phyloP scores from a whole-genome alignment of 2,329 filamentous ascomycete genomes.

The Celoporthe dispersa region DNA sequence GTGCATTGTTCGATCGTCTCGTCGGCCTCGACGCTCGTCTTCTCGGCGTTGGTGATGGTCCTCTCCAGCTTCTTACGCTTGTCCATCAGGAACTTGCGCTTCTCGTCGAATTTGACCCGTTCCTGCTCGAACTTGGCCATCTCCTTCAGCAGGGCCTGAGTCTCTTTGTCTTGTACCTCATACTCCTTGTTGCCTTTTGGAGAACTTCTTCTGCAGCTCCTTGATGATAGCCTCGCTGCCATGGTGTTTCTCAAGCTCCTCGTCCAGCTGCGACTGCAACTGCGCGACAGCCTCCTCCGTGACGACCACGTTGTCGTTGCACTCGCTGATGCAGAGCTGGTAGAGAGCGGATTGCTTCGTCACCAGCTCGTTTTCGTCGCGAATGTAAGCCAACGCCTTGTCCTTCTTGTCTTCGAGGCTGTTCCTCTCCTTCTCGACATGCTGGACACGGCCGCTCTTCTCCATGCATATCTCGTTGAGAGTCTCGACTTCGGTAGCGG shows the following conservation, averaged over 20 bases:
- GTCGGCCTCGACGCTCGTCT: conserved; percentile 73
- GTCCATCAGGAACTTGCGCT: conserved; percentile 87
- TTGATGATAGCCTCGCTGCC: conserved; percentile 91
- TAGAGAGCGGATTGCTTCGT: conserved; percentile 91
- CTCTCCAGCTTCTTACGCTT: conserved; percentile 98
- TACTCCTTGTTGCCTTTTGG: conserved; percentile 80
- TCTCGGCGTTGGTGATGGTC: conserved; percentile 76
- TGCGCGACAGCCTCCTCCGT: conserved; percentile 90
- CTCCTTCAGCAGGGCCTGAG: conserved; percentile 80
- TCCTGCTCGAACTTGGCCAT: conserved; percentile 95
- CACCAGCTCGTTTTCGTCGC: conserved; percentile 89
- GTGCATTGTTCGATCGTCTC: conserved; percentile 78
- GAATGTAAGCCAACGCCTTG: conserved; percentile 85
- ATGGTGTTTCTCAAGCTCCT: conserved; percentile 88
- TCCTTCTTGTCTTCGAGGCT: conserved; percentile 95
- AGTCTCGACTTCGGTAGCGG: conserved; percentile 84
- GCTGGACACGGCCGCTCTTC: conserved; percentile 93
- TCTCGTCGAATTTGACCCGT: conserved; percentile 95
- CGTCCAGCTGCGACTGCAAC: conserved; percentile 83
- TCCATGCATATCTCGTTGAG: conserved; percentile 95
- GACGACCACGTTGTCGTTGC: conserved; percentile 84
- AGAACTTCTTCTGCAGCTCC: conserved; percentile 82
- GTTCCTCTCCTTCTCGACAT: conserved; percentile 97
- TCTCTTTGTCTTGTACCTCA: conserved; percentile 79
- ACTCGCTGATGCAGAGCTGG: conserved; percentile 88